Evolutionary conservation across 352 stramenopile genomes (phyloP), one percentile per base, ranked within the genome.

Genomic region (Pythium phragmitis): DNA sequence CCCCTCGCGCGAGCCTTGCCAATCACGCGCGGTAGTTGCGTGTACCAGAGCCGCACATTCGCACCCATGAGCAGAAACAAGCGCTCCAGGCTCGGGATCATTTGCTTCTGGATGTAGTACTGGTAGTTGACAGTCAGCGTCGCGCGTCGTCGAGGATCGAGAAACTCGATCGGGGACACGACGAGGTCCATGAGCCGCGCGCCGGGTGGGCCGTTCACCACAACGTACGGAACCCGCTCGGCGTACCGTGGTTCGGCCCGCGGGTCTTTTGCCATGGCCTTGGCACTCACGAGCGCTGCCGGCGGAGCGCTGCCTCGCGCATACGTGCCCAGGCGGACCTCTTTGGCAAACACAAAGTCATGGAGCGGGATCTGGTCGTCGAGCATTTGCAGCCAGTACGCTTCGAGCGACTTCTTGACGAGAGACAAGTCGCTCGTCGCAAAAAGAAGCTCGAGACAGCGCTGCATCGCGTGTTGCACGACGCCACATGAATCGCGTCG

Each of bases 41-140:
- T 53, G 60, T 88, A 95, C 87, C 87, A 96, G 7, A 73, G 68
- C 8, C 86, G 75, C 34, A 95, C 80, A 50, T 94, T 91, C 3
- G 80, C 85, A 7, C 87, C 87, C 39, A 88, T 81, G 21, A 96
- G 71, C 14, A 94, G 56, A 46, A 94, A 88, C n/a, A 95, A 50
- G 7, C 87, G 81, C 63, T 96, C 86, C n/a, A 95, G 74, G 61
- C 85, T 94, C 28, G 75, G 75, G n/a, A 82, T 67, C 26, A 82
- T 80, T 65, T 96, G 87, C 62, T 97, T 97, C 60, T 90, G 77
- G 63, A 97, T 94, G 72, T 98, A 98, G 76, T 98, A 98, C 65
- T 96, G 85, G 55, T 92, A 86, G 66, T 98, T 97, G 63, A 97
- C 74, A n/a, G 74, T 80, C 21, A 69, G 47, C 56, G 75, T 69